These are phyloP conservation scores for Umbellularia californica DNA, from an alignment of 164 flowering plant genomes.

Conservation along the genomic window DNA sequence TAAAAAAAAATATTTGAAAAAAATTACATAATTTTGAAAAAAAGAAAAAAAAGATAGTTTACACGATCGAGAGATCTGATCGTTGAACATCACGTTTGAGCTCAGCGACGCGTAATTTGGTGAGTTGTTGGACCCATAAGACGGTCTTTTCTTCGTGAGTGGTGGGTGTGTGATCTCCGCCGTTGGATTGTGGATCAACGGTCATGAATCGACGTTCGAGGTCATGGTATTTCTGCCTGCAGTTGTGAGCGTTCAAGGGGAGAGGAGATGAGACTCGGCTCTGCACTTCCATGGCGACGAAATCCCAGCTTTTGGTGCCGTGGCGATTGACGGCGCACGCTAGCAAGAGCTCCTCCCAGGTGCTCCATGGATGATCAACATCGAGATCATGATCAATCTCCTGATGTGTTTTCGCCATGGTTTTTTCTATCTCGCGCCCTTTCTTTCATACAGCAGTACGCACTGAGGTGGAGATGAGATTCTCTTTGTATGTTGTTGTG, in stretches of 20 bases:
- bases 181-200: constrained; percentile 3
- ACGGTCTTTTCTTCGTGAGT: constrained; percentile 11
- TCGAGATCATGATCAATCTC: constrained; percentile 2
- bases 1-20: neutral
- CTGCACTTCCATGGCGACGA: constrained; percentile 66
- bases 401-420: constrained; percentile 14
- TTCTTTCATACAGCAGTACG: too few species aligned
- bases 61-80: constrained; percentile 81
- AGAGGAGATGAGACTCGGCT: constrained; percentile 32
- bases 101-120: constrained; percentile 70
- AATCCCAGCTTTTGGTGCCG: constrained; percentile 70
- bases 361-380: constrained; percentile 49
- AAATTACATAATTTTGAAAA: neutral
- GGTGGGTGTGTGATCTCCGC: neutral
- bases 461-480: too few species aligned
- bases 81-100: constrained; percentile 62
- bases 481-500: too few species aligned
- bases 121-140: constrained; percentile 71
- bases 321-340: constrained; percentile 86
- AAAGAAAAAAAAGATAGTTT: constrained; percentile 11
- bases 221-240: constrained; percentile 50
- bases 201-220: constrained; percentile 53
- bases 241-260: constrained; percentile 42
- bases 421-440: neutral
- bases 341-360: constrained; percentile 85